Evolutionary conservation across 1,284 basidiomycete genomes (phyloP), one percentile per base, ranked within the genome.

Genomic region (Cutaneotrichosporon sp.): DNA sequence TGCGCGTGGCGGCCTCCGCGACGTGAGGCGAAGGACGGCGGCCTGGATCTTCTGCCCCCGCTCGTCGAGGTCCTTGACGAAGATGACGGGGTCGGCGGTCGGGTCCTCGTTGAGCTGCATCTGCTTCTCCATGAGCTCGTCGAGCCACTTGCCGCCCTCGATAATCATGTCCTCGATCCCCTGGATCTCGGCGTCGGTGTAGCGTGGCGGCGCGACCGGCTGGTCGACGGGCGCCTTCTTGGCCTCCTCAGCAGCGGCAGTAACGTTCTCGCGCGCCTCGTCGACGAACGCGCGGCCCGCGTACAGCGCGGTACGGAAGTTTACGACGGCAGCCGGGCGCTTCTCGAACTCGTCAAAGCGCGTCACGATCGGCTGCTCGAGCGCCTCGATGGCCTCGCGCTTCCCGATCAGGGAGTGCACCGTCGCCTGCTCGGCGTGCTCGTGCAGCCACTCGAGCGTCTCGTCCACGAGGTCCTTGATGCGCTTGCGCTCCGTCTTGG

Each of bases 271-370:
- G 8, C 83, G 82, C 16, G 94, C 94, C 62, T 93, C 89, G 0
- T 83, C 81, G 42, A 97, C 82, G 86, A 97, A 98, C 22, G 88
- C 76, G 14, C 88, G 85, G 4, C 89, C 80, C 8, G 81, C 76
- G 29, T 74, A 72, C 69, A 86, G 80, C 9, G 83, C 83, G 83
- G 89, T 80, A 86, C 91, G 74, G 87, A 88, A 69, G 82, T 88
- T 75, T 80, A 85, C 65, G 47, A 84, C 70, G 1, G 83, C 79
- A 83, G 88, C 84, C 83, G 90, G 69, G 6, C 85, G 81, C 20
- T 87, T 86, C 68, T 89, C 87, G 58, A 89, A 89, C 80, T 99
- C 94, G 74, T 86, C 85, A 80, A 95, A 91, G 13, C 97, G 89
- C 72, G 88, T 85, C 49, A 91, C 84, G 61, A 97, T 87, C 2